Base-by-base conservation (phyloP, 1,284 basidiomycete genomes). In the Agaricales sp. region DNA sequence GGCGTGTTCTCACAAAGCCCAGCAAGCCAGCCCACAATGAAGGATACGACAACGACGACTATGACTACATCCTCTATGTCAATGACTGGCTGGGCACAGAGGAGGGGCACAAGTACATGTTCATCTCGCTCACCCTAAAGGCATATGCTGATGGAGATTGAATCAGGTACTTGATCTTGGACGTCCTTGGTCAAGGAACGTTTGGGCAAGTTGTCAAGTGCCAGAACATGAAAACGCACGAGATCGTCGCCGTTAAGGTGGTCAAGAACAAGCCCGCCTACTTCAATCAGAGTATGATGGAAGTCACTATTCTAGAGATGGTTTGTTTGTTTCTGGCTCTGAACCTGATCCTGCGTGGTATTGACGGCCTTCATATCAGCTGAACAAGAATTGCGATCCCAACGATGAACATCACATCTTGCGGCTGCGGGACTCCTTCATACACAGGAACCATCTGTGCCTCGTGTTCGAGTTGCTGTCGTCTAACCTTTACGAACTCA, bases 211-310 rank as follows among this genome's bases (percentile, higher is more conserved):
- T 99, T 22, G 96, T 99, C 63, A 99, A 99, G 66, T 99, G 96
- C 64, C 96, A 98, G 66, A 97, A 99, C 63, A 95, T 98, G 87
- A 91, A 94, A 67, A 98, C 91, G 35, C 93, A 98, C 66, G 94
- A 97, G 64, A 91, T 99, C 48, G 92, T 96, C 41, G 96, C 96
- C 13, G 95, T 99, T 54, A 99, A 99, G 67, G 96, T 99, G 14
- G 93, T 99, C 61, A 99, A 99, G 75, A 99, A 99, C 68, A 99
- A 99, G 67, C 95, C 95, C 2, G 95, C 95, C 0, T 99, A 99
- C 70, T 94, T 97, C 67, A 96, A 98, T 63, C 95, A 99, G 71
- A 92, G 88, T 68, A 98, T 97, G 89, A 99, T 99, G 95, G 96
- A 99, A 67, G 96, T 99, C 20, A 97, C 94, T 0, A 98, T 99